Base-by-base conservation (phyloP, 805 yeast species). In the Ogataea glucozyma region DNA sequence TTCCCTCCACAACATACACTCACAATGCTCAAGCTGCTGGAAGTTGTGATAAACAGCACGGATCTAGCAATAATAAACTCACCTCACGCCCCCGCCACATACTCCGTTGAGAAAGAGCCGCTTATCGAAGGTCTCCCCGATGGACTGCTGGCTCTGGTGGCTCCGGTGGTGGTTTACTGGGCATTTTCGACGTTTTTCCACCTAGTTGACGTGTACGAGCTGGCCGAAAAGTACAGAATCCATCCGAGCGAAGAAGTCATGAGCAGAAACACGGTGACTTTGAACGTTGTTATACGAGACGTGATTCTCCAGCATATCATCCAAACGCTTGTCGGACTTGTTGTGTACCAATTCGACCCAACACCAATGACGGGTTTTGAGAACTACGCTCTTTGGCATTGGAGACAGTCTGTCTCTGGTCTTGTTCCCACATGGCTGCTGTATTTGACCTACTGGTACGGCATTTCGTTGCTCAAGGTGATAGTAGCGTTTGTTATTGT, bases 161-260 rank as follows among this genome's bases (percentile, higher is more conserved):
- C 82, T 2, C 98, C 99, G 1, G 76, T 93, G 4, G 70, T 81
- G 2, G 89, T 83, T 2, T 93, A 93, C 64, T 93, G 98, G 98
- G 44, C 67, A 1, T 79, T 81, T 54, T 85, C 96, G 3, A 57
- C 76, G 20, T 64, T 86, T 48, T 93, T 86, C 74, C 88, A 84
- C 59, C 47, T 84, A 7, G 67, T 90, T 39, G 98, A 93, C 62
- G 75, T 74, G 31, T 78, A 74, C 52, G 78, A 87, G 58, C 68
- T 88, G 50, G 88, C 90, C 32, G 96, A 87, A 57, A 70, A 75
- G 60, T 88, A 87, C 67, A 75, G 98, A 52, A 88, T 93, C 40
- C 99, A 93, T 63, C 90, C 98, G 16, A 81, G 90, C 27, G 95
- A 85, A 54, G 98, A 91, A 61, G 88, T 88, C 43, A 56, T 71